phyloP scores from a whole-genome alignment of 2,329 filamentous ascomycete species.

The Chrysoporthe cubensis region DNA sequence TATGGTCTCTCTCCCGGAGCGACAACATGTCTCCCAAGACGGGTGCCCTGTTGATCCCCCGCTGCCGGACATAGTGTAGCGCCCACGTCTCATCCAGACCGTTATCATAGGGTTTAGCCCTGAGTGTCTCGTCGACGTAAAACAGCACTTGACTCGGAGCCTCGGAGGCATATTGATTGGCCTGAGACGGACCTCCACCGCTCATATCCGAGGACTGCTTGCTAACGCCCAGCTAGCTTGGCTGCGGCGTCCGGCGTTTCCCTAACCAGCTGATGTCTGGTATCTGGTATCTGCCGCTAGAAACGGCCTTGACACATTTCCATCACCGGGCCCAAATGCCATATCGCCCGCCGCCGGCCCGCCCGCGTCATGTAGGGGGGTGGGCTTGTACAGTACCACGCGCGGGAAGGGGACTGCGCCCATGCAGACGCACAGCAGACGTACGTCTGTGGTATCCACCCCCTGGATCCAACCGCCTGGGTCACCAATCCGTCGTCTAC shows the following conservation, averaged over 20 bases:
- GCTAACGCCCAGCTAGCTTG: neutral
- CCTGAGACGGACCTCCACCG: constrained; percentile 1
- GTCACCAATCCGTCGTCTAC: neutral
- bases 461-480: neutral
- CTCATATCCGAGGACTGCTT: constrained; percentile 5
- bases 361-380: neutral
- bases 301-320: constrained; percentile 13
- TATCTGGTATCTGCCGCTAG: too few species aligned
- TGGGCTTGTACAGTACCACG: neutral
- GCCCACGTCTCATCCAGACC: neutral
- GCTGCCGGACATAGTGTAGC: neutral
- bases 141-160: neutral
- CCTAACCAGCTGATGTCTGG: neutral
- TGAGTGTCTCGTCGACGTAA: neutral
- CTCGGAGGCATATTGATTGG: constrained; percentile 3
- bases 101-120: neutral
- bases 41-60: too few species aligned
- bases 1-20: too few species aligned
- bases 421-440: neutral
- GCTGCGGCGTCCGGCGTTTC: neutral
- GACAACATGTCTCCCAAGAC: too few species aligned
- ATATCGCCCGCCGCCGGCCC: neutral
- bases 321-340: neutral
- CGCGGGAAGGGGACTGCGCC: neutral
- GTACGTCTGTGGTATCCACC: constrained; percentile 1